These are phyloP conservation scores for Paecilomyces formosus DNA, from an alignment of 2,329 filamentous ascomycete genomes.

Conservation along the genomic window DNA sequence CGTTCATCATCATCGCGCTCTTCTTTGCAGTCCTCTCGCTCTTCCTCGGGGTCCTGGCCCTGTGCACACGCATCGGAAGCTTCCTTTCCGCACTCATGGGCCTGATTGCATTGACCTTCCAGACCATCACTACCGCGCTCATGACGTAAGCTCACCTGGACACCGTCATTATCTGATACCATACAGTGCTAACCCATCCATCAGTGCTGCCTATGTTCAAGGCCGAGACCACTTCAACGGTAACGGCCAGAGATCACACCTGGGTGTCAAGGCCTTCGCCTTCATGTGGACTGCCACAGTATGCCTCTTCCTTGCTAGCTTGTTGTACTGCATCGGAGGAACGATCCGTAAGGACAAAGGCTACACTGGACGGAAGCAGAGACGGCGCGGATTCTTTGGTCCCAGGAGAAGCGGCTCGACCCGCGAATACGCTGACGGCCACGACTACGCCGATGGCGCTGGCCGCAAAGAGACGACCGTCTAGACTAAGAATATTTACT, in stretches of 20 bases:
- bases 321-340: slow-evolving; percentile 50
- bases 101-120: slow-evolving; percentile 51
- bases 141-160: slow-evolving; percentile 51
- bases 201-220: slow-evolving; percentile 52
- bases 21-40: slow-evolving; percentile 57
- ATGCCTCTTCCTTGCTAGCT: slow-evolving; percentile 47
- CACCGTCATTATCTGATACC: neutral
- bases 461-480: neutral
- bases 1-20: slow-evolving; percentile 77
- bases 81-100: slow-evolving; percentile 47
- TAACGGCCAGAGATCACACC: slow-evolving; percentile 40
- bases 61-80: slow-evolving; percentile 46
- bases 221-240: slow-evolving; percentile 49
- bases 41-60: slow-evolving; percentile 38
- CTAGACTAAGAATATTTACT: neutral
- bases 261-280: slow-evolving; percentile 52
- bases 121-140: slow-evolving; percentile 48
- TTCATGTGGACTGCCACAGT: slow-evolving; percentile 56
- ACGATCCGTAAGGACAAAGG: slow-evolving; percentile 22
- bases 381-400: slow-evolving; percentile 31
- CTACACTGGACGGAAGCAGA: slow-evolving; percentile 28
- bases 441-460: neutral
- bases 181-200: neutral
- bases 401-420: slow-evolving; percentile 3
- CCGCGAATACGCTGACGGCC: neutral